Percentiles rank a stretch among this genome's conserved stretches.
phyloP scores from a whole-genome alignment of 805 yeast species.

The Saturnispora gosingensis region DNA sequence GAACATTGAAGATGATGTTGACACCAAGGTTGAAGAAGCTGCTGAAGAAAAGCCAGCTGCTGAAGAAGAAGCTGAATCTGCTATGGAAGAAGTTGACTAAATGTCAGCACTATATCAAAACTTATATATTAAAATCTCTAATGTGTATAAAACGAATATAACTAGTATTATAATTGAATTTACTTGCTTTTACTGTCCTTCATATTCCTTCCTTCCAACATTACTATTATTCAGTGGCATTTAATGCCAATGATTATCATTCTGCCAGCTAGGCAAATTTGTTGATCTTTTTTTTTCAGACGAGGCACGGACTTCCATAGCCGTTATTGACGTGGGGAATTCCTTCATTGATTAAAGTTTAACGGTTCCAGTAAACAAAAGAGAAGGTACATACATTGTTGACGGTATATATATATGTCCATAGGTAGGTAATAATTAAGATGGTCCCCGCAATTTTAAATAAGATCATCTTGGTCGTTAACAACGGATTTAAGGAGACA shows the following conservation, averaged over 20 bases:
- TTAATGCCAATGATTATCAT: no score
- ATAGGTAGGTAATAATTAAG: not conserved
- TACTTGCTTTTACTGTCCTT: not conserved
- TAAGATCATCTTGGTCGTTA: not conserved
- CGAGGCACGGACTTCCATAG: not conserved
- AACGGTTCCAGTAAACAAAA: not conserved
- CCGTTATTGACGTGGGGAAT: not conserved
- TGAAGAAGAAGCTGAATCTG: constrained; percentile 66
- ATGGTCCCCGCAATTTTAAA: not conserved
- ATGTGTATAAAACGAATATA: not conserved
- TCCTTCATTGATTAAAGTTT: not conserved
- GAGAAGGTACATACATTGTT: not conserved
- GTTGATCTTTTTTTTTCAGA: not conserved
- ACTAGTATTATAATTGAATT: not conserved
- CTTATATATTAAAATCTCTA: not conserved
- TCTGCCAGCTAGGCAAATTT: not conserved
- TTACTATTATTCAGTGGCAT: no score
- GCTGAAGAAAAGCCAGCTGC: constrained; percentile 25
- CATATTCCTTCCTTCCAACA: no score
- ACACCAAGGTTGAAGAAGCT: constrained; percentile 27
- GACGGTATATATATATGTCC: not conserved
- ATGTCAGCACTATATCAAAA: not conserved
- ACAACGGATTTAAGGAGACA: not conserved
- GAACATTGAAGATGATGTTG: constrained; percentile 71
- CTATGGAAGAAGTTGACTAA: constrained; percentile 99